Conservation (phyloP, 805 yeast genomes). For the Pichia californica region DNA sequence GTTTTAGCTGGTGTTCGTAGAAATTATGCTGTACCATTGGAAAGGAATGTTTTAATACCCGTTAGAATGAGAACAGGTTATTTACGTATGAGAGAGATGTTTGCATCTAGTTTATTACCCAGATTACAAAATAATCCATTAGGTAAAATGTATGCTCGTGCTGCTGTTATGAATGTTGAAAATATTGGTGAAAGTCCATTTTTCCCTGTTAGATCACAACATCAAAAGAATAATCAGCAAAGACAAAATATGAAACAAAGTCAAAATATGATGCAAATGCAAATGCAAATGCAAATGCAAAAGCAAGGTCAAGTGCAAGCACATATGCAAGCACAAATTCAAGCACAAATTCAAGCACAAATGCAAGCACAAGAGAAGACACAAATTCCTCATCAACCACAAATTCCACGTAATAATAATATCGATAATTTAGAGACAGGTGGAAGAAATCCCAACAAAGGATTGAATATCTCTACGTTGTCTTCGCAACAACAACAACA, state of each 20-base stretch:
- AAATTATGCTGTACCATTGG: conserved; percentile 79
- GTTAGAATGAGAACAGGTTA: conserved; percentile 64
- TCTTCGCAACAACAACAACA: conserved; percentile 4
- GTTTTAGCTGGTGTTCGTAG: conserved; percentile 84
- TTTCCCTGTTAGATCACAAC: conserved; percentile 47
- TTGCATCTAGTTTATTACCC: conserved; percentile 76
- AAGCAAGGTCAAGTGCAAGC: conserved; percentile 1
- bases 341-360: conserved; percentile 6
- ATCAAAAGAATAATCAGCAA: conserved; percentile 22
- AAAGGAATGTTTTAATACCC: conserved; percentile 65
- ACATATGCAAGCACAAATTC: conserved; percentile 4
- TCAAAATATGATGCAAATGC: conserved; percentile 13
- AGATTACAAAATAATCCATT: conserved; percentile 51
- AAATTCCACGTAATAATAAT: too few species aligned
- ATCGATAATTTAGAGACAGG: too few species aligned
- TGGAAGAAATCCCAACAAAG: not conserved
- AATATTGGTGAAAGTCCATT: conserved; percentile 55
- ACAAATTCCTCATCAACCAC: not conserved
- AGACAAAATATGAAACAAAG: conserved; percentile 7
- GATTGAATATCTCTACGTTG: conserved; percentile 1
- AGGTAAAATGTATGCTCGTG: conserved; percentile 76
- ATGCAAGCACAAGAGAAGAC: not conserved
- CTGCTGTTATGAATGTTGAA: conserved; percentile 69
- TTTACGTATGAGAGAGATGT: conserved; percentile 87
- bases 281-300: conserved; percentile 12